A percentile compares a stretch with the other conserved stretches of the same genome.
These are phyloP conservation scores for Colletotrichum neosansevieriae DNA, from an alignment of 2,329 filamentous ascomycete species.

Conservation along the genomic window DNA sequence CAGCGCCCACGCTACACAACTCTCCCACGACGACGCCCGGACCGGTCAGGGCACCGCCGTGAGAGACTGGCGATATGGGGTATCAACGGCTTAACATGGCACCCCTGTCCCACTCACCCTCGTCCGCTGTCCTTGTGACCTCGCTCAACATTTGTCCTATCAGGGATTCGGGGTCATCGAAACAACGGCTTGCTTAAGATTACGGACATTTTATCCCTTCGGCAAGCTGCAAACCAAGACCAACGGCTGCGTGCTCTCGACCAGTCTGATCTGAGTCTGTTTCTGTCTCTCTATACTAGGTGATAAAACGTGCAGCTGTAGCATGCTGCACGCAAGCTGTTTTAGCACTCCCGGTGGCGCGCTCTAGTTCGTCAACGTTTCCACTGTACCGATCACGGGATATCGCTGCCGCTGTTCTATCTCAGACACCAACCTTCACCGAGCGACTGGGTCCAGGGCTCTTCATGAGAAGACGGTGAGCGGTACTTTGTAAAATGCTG, in stretches of 20 bases:
- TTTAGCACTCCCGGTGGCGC: slow-evolving; percentile 17
- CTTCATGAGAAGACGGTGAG: slow-evolving; percentile 32
- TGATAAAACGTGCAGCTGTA: slow-evolving; percentile 23
- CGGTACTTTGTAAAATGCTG: not conserved
- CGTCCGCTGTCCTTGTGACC: slow-evolving; percentile 37
- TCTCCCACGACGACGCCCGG: slow-evolving; percentile 28
- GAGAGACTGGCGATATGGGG: slow-evolving; percentile 33
- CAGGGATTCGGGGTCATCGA: slow-evolving; percentile 25
- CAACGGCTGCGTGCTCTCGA: not conserved
- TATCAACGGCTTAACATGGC: slow-evolving; percentile 33
- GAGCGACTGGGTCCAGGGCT: slow-evolving; percentile 25
- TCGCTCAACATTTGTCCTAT: slow-evolving; percentile 29
- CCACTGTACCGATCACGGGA: slow-evolving; percentile 21
- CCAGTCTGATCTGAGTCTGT: not conserved
- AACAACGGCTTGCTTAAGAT: slow-evolving; percentile 25
- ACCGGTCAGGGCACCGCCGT: slow-evolving; percentile 33
- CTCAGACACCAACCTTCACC: slow-evolving; percentile 26
- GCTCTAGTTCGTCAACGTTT: slow-evolving; percentile 4
- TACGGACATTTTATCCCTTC: slow-evolving; percentile 26
- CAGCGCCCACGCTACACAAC: slow-evolving; percentile 33
- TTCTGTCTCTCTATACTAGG: not conserved
- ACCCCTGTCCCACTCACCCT: slow-evolving; percentile 30
- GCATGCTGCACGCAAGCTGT: slow-evolving; percentile 16
- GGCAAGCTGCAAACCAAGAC: slow-evolving; percentile 1
- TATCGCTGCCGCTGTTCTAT: slow-evolving; percentile 27